Base-by-base conservation (phyloP, 768 basidiomycete species). In the Saitozyma sp. region DNA sequence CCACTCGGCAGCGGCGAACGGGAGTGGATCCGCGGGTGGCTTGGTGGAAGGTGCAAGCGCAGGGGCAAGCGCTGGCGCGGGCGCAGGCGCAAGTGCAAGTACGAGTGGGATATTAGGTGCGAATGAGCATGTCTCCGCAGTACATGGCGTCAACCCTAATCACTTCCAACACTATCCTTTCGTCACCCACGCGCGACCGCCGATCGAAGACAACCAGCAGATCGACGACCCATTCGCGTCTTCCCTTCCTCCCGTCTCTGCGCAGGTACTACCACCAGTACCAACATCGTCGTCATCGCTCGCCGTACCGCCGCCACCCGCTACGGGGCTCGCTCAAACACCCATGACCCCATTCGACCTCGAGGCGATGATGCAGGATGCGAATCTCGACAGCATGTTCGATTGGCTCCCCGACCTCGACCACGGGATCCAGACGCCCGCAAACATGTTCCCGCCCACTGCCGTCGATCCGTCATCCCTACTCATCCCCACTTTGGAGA, bases 401-500 rank as follows among this genome's bases (percentile, higher is more conserved):
- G 67, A 69, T 14, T 75, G 73, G 73, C 40, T 75, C n/a, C 70
- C 73, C 13, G 68, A 71, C 57, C 59, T 68, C 14, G 63, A 63
- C 39, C 49, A 59, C 50, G 50, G 56, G 19, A 56, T 59, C 17
- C 39, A 40, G 14, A 48, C 48, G 38, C 64, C 39, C 29, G 56
- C 43, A 37, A 50, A 40, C 11, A 39, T 37, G 8, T 20, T 52
- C 16, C 48, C 56, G 38, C 17, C 52, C 49, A 9, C 55, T 54
- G 13, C 50, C 43, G 11, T 52, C 45, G 16, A 53, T 19, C 50
- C 57, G 9, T 16, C 41, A 16, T 6, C 46, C 52, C 38, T 67
- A 41, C 49, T 50, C 10, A 29, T 54, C 13, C 45, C 0, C 20
- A 37, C 56, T 39, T 9, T 11, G 29, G 41, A 37, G 19, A 10